A percentile compares a stretch with the other conserved stretches of the same genome.
These are phyloP conservation scores for Fragosphaeria purpurea DNA, from an alignment of 2,329 filamentous ascomycete genomes.

Conservation along the genomic window DNA sequence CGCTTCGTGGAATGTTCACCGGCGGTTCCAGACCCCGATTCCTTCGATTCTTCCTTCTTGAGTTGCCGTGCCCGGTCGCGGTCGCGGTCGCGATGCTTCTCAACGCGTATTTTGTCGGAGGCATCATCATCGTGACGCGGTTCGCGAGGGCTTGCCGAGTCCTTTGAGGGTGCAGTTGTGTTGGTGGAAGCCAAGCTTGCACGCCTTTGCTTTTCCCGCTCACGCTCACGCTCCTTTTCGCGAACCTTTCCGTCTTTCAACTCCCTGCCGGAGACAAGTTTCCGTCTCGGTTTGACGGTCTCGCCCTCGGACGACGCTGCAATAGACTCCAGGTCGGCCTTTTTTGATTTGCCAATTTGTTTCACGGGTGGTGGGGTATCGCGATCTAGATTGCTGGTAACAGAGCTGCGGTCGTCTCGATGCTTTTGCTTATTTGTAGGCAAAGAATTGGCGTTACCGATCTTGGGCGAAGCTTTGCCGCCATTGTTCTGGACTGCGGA, in stretches of 20 bases:
- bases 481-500: conserved; percentile 31
- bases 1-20: conserved; percentile 47
- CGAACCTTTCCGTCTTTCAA: conserved; percentile 40
- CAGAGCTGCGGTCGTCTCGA: conserved; percentile 31
- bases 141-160: conserved; percentile 44
- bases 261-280: conserved; percentile 54
- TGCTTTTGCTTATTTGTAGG: conserved; percentile 4
- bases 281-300: conserved; percentile 48
- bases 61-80: conserved; percentile 51
- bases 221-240: conserved; percentile 6
- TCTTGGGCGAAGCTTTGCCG: conserved; percentile 37
- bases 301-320: conserved; percentile 47
- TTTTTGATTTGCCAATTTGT: conserved; percentile 37
- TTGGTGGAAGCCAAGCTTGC: conserved; percentile 43
- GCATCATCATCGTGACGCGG: conserved; percentile 35
- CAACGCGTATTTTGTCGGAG: conserved; percentile 38
- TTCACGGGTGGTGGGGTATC: conserved; percentile 44
- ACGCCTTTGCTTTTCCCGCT: conserved; percentile 39
- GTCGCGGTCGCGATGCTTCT: conserved; percentile 50
- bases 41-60: conserved; percentile 51
- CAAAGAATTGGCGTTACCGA: conserved; percentile 23
- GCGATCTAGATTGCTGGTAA: conserved; percentile 39
- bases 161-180: conserved; percentile 42
- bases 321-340: conserved; percentile 43
- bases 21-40: conserved; percentile 35